Conservation (phyloP, 176 grass and related monocot species). For the Areca catechu region DNA sequence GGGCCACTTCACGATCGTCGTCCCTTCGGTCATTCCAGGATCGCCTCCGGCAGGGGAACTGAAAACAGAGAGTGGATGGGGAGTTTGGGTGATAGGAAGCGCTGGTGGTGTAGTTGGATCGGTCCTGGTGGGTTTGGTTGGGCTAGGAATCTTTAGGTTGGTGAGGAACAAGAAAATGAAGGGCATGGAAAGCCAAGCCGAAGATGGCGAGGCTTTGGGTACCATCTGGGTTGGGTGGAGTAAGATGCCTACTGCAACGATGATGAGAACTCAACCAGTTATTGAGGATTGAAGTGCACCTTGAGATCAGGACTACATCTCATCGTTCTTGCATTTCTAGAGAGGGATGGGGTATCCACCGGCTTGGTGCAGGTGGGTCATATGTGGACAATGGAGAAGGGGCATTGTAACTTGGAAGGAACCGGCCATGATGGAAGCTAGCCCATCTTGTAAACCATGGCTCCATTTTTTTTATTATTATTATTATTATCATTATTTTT, state of each 20-base stretch:
- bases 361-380: no score
- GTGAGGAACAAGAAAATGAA: slow-evolving; percentile 7
- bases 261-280: slow-evolving; percentile 7
- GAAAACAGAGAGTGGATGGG: neutral
- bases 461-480: no score
- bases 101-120: neutral
- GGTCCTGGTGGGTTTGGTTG: slow-evolving; percentile 8
- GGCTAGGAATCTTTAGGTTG: slow-evolving; percentile 9
- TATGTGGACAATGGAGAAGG: no score
- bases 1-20: slow-evolving; percentile 14
- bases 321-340: no score
- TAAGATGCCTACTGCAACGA: slow-evolving; percentile 15
- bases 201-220: slow-evolving; percentile 1
- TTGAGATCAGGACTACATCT: no score
- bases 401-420: no score
- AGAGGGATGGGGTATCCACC: no score
- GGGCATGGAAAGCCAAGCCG: neutral
- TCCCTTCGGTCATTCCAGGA: neutral
- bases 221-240: slow-evolving; percentile 10
- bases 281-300: slow-evolving; percentile 7
- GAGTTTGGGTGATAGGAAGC: neutral
- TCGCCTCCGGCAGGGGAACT: neutral
- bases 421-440: no score
- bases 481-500: no score
- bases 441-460: no score